Conservation (phyloP, 2,329 filamentous ascomycete genomes). For the Trichoderma sp. region DNA sequence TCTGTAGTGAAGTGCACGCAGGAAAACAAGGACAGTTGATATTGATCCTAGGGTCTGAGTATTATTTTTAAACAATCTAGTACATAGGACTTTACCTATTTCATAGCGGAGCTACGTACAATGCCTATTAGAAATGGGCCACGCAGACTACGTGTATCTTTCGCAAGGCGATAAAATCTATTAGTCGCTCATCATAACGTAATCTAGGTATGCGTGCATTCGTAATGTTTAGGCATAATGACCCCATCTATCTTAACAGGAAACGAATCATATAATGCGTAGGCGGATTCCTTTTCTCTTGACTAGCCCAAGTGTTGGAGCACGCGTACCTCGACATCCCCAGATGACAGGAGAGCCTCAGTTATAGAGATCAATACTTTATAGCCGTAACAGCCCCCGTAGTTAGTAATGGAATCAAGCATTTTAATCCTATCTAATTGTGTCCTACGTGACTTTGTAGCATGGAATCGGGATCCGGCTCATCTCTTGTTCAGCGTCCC, state of each 20-base stretch:
- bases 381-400: too few relatives aligned
- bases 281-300: neutral
- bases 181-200: neutral
- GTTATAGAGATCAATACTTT: too few relatives aligned
- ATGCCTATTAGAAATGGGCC: neutral
- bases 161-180: neutral
- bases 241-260: neutral
- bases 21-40: neutral
- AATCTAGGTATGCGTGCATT: neutral
- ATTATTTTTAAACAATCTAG: fast-evolving
- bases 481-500: too few relatives aligned
- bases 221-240: neutral
- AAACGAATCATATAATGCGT: neutral
- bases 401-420: too few relatives aligned
- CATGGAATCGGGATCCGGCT: too few relatives aligned
- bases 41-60: neutral
- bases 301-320: neutral
- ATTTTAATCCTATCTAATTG: too few relatives aligned
- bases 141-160: neutral
- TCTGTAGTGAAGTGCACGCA: neutral
- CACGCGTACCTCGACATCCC: too few relatives aligned
- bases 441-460: too few relatives aligned
- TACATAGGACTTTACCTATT: neutral
- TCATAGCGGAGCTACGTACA: neutral
- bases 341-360: too few relatives aligned